Evolutionary conservation across 495 filamentous ascomycete genomes (phyloP).

Genomic region (Ramalina intermedia): DNA sequence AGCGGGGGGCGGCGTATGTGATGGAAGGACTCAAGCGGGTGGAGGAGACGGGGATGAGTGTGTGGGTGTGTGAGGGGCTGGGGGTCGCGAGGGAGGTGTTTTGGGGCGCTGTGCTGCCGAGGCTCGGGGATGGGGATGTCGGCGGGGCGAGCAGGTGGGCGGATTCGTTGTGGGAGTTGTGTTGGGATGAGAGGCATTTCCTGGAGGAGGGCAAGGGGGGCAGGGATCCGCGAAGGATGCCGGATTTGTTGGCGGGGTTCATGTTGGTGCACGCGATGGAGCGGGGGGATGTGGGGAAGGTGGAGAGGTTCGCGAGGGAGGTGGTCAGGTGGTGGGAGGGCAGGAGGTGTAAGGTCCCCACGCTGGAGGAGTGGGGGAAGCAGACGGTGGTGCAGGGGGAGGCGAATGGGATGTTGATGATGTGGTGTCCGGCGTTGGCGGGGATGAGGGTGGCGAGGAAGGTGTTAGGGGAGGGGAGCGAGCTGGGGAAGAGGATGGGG

Average conservation of each 20-base stretch:
- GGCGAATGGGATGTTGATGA: conserved; percentile 8
- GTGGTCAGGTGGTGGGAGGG: conserved; percentile 8
- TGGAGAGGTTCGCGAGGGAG: conserved; percentile 8
- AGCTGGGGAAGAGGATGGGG: conserved; percentile 2
- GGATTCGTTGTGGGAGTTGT: conserved; percentile 9
- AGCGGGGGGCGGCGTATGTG: conserved; percentile 3
- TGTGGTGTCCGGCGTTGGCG: conserved; percentile 11
- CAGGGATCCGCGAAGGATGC: conserved; percentile 6
- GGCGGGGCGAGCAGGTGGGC: conserved; percentile 2
- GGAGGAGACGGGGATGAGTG: conserved; percentile 8
- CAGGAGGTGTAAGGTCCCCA: not conserved
- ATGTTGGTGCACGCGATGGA: conserved; percentile 7
- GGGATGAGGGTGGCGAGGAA: conserved; percentile 11
- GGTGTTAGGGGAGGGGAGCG: conserved; percentile 4
- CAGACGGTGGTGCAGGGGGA: conserved; percentile 3
- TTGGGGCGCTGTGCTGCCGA: conserved; percentile 6
- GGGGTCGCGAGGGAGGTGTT: conserved; percentile 10
- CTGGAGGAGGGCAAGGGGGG: not conserved
- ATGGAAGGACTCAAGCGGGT: conserved; percentile 6
- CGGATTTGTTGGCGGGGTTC: conserved; percentile 11
- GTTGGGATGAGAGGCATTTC: conserved; percentile 7
- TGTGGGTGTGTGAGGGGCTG: conserved; percentile 5
- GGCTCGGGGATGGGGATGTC: conserved; percentile 1
- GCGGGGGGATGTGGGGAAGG: conserved; percentile 5
- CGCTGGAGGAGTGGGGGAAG: conserved; percentile 1